A percentile compares a stretch with the other conserved stretches of the same genome.
Conservation (phyloP, 2,329 filamentous ascomycete genomes). For the Ceratocystis diversiconidia region DNA sequence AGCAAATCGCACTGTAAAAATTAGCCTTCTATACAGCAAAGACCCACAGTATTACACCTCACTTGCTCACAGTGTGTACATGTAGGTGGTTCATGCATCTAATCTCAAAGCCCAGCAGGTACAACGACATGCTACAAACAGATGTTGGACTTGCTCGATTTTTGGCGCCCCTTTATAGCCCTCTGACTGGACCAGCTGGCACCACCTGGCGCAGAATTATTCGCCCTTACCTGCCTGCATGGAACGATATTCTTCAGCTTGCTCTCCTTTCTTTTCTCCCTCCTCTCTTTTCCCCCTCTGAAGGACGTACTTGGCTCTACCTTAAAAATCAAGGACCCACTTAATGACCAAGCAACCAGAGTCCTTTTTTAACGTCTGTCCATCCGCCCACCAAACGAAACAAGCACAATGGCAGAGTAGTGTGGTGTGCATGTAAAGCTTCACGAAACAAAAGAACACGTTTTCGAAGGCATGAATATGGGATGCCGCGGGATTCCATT, state of each 20-base stretch:
- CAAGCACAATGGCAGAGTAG: background rate
- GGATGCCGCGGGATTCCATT: background rate
- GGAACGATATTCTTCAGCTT: background rate
- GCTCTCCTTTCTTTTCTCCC: background rate
- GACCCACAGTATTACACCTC: background rate
- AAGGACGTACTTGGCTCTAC: background rate
- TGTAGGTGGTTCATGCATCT: background rate
- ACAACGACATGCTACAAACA: conserved; percentile 6
- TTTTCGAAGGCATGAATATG: background rate
- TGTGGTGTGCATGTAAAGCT: background rate
- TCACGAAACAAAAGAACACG: background rate
- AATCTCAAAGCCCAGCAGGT: conserved; percentile 3
- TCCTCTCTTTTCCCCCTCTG: background rate
- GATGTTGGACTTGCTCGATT: background rate
- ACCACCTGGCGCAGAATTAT: background rate
- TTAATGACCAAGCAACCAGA: background rate
- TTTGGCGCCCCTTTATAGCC: background rate
- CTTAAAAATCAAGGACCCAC: background rate
- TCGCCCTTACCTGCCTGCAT: background rate
- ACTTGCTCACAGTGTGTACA: background rate
- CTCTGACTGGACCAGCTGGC: background rate
- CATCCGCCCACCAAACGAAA: background rate
- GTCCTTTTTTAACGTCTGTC: background rate
- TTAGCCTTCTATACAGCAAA: background rate
- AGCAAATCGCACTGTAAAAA: background rate